Base-by-base conservation (phyloP, 805 yeast genomes). In the Candida schatavii region DNA sequence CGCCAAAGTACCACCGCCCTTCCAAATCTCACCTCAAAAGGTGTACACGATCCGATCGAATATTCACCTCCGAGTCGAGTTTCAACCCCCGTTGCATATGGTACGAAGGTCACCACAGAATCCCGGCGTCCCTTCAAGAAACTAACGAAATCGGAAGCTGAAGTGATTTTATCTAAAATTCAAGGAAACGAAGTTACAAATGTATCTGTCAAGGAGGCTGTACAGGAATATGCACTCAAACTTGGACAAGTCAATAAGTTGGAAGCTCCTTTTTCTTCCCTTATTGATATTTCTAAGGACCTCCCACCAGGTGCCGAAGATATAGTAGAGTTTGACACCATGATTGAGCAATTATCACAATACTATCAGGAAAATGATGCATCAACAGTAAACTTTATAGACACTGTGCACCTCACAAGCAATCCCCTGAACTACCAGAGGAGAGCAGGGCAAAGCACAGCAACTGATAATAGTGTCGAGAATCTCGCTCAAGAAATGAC, bases 261-360 rank as follows among this genome's bases (percentile, higher is more conserved):
- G 11, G 7, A 22, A 21, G 20, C 30, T 10, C 32, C 22, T 15
- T 33, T 30, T 25, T 21, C 43, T 35, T 40, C 61, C 3, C 41
- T 66, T 31, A 19, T 45, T 1, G 57, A 60, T 3, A 27, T 56
- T 13, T 51, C 67, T 1, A 38, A 41, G 1, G 44, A 46, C 5
- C 37, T 61, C 7, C 66, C 68, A 2, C 52, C 54, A 0, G 22
- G 35, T 0, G 48, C 66, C 4, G 39, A 46, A 2, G 58, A 61
- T 26, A 43, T 66, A 9, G 47, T 45, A 4, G 74, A 70, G 46
- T 57, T 64, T 37, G 75, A 66, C 37, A 57, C 64, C 25, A 64
- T 71, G 72, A 34, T 70, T 37, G 55, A 52, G 3, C 76, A 71
- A 34, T 44, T 68, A 18, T 31, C 44, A 6, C 54, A 48, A 4